Conservation (phyloP, 805 yeast genomes). For the Candida arabinofermentans region DNA sequence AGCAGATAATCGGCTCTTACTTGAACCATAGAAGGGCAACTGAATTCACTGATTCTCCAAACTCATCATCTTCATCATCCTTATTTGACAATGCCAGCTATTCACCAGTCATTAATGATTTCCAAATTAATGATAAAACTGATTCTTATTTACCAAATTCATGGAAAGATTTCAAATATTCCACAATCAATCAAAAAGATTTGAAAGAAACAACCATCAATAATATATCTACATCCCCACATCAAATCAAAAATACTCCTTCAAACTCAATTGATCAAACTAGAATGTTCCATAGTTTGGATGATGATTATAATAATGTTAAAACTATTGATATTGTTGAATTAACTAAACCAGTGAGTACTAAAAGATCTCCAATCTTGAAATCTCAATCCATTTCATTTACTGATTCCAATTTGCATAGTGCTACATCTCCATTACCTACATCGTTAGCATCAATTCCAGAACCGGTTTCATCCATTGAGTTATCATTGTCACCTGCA, state of each 20-base stretch:
- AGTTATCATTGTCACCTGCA: background rate
- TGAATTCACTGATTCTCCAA: slow-evolving; percentile 13
- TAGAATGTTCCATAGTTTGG: slow-evolving; percentile 2
- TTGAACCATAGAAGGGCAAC: background rate
- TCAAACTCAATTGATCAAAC: background rate
- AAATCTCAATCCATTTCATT: slow-evolving; percentile 15
- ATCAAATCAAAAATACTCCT: too few relatives aligned
- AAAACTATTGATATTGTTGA: slow-evolving; percentile 20
- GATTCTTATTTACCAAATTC: slow-evolving; percentile 4
- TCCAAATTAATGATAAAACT: slow-evolving; percentile 10
- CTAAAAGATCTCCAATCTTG: slow-evolving; percentile 14
- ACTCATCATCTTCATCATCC: slow-evolving; percentile 19
- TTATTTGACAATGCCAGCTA: slow-evolving; percentile 12
- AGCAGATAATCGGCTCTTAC: background rate
- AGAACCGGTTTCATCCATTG: background rate
- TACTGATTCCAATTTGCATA: too few relatives aligned
- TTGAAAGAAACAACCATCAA: background rate
- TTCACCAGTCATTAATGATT: slow-evolving; percentile 12
- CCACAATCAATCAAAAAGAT: background rate
- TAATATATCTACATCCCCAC: background rate
- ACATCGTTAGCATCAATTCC: background rate
- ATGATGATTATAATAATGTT: slow-evolving; percentile 12
- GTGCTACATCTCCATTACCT: background rate
- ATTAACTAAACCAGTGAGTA: slow-evolving; percentile 17
- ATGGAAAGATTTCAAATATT: slow-evolving; percentile 7